phyloP scores from a whole-genome alignment of 129 eudicot species.

The Escallonia rubra region DNA sequence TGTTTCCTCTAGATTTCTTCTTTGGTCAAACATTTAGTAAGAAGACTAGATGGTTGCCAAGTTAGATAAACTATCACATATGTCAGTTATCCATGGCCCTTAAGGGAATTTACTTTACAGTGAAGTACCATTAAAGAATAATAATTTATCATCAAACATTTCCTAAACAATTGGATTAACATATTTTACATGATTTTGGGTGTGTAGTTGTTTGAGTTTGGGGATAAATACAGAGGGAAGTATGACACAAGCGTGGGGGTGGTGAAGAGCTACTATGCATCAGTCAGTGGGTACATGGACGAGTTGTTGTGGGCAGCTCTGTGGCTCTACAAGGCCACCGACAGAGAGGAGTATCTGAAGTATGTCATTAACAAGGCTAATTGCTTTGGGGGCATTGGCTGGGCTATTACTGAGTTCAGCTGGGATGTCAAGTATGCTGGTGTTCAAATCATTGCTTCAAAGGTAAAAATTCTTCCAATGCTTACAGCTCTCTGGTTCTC shows the following conservation, averaged over 20 bases:
- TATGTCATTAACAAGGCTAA: constrained; percentile 50
- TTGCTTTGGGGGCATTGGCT: constrained; percentile 60
- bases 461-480: constrained; percentile 33
- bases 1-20: too few relatives aligned
- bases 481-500: not conserved
- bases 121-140: too few relatives aligned
- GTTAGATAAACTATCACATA: too few relatives aligned
- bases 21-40: too few relatives aligned
- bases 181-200: not conserved
- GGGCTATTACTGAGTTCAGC: constrained; percentile 71
- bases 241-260: constrained; percentile 63
- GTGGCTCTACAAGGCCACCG: constrained; percentile 92
- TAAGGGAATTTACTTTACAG: too few relatives aligned
- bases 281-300: constrained; percentile 79
- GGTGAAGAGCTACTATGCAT: constrained; percentile 61
- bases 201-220: constrained; percentile 70
- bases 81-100: too few relatives aligned
- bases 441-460: constrained; percentile 56
- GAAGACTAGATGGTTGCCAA: too few relatives aligned
- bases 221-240: constrained; percentile 67
- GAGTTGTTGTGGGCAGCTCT: constrained; percentile 83
- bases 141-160: too few relatives aligned
- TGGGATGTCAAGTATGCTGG: constrained; percentile 87
- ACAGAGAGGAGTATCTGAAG: constrained; percentile 34
- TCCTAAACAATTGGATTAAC: not conserved